Evolutionary conservation across 1,284 basidiomycete species (phyloP), one percentile per base, ranked within the genome.

Genomic region (Pterula multifida): DNA sequence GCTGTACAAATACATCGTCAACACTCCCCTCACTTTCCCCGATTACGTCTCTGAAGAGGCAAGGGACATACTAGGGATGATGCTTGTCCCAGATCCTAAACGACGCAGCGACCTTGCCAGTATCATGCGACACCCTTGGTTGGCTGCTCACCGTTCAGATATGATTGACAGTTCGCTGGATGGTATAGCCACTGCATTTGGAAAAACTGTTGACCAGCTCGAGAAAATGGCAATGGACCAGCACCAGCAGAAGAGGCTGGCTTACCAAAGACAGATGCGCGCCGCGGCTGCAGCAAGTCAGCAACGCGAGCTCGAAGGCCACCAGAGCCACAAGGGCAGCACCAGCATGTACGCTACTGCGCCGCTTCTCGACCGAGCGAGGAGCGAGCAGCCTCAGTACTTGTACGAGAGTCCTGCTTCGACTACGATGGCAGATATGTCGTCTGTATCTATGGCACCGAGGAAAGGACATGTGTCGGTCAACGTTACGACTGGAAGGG

Each of bases 1-100:
- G n/a, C 73, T 99, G 48, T 99, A 98, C 81, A 93, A 90, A 66
- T 99, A 99, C 70, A 99, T 99, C 67, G 88, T 98, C 68, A 92
- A 85, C 71, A 97, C 94, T 0, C 87, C 89, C 1, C 81, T 97
- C 53, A 88, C 90, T 26, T 97, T 96, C 72, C 93, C 93, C 13
- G 90, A 95, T 45, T 93, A 95, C 67, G 81, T 97, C 58, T 89
- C 89, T 4, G 62, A 73, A 3, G 80, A 85, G 52, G 92, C 90
- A 22, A 76, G 86, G 52, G 78, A 87, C 36, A 51, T 62, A 15
- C 55, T 62, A 15, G 22, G 25, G 12, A 13, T 76, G 60, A 90
- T 90, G 88, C 79, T 89, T 36, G 85, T 89, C 3, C 82, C 83
- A 48, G 80, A 90, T 64, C 83, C 88, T 28, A 72, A 69, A 36